A percentile compares a stretch with the other conserved stretches of the same genome.
These are phyloP conservation scores for Suhomyces sp. DNA, from an alignment of 805 yeast species.

Conservation along the genomic window DNA sequence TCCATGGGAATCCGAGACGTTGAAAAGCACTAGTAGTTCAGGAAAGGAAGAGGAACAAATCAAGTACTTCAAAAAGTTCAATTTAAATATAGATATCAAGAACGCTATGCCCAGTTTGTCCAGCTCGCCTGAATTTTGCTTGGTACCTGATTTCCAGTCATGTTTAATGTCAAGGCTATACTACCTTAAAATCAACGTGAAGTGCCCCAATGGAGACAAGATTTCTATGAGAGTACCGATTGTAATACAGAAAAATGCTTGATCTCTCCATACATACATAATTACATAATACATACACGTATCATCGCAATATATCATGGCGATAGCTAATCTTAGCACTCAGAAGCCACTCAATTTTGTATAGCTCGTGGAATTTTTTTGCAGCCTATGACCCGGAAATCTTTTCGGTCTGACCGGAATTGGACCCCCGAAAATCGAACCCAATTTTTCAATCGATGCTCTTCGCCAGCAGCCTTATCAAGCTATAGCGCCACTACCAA, in stretches of 20 bases:
- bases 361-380: not conserved
- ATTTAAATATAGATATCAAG: constrained; percentile 24
- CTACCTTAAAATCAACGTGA: constrained; percentile 26
- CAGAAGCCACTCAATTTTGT: not conserved
- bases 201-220: constrained; percentile 23
- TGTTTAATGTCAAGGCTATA: constrained; percentile 35
- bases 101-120: constrained; percentile 15
- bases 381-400: not conserved
- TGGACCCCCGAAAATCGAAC: not conserved
- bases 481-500: not conserved
- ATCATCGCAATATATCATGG: not conserved
- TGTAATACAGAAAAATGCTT: constrained; percentile 18
- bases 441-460: not conserved
- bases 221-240: constrained; percentile 25
- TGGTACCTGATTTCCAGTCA: constrained; percentile 39
- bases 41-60: constrained; percentile 15
- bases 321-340: not conserved
- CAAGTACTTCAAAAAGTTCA: constrained; percentile 19
- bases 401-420: not conserved
- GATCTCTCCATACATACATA: not conserved
- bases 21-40: constrained; percentile 3
- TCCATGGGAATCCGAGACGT: constrained; percentile 18
- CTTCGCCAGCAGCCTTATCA: not conserved
- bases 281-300: not conserved
- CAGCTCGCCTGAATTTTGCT: constrained; percentile 25